Percentiles rank a stretch among this genome's conserved stretches.
Evolutionary conservation across 192 early-diverging fungal genomes (phyloP).

Genomic region (Mortierella alpina): DNA sequence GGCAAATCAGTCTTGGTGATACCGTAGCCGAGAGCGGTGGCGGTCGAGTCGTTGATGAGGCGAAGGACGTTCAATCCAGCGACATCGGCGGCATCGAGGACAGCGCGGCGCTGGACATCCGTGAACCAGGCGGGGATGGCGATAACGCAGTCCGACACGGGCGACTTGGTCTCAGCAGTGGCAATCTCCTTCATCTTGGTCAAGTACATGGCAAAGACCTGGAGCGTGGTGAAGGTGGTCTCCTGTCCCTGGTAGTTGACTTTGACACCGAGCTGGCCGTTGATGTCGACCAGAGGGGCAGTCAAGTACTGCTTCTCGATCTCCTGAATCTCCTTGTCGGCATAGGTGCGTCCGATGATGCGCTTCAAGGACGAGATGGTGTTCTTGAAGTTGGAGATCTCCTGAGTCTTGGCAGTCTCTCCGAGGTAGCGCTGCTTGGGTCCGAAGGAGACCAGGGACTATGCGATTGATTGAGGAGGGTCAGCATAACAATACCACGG

Average conservation of each 20-base stretch:
- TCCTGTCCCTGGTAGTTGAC: constrained; percentile 84
- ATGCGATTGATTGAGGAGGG: neutral
- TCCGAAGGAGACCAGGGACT: constrained; percentile 94
- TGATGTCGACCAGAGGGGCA: constrained; percentile 80
- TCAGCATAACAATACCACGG: neutral
- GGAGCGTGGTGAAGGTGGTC: constrained; percentile 84
- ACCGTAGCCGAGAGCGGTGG: constrained; percentile 95
- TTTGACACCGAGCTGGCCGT: constrained; percentile 87
- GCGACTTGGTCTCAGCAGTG: constrained; percentile 80
- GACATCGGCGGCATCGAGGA: constrained; percentile 89
- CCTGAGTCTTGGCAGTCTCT: constrained; percentile 94
- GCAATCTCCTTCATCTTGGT: constrained; percentile 93
- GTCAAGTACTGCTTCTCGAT: constrained; percentile 88
- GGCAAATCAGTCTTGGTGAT: constrained; percentile 98
- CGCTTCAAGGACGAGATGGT: constrained; percentile 93
- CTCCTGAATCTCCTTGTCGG: constrained; percentile 85
- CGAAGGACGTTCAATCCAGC: constrained; percentile 91
- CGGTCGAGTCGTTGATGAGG: constrained; percentile 93
- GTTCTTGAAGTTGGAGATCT: constrained; percentile 98
- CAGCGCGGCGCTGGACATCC: constrained; percentile 89
- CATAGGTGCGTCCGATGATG: constrained; percentile 85
- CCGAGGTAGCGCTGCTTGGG: constrained; percentile 95
- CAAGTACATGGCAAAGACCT: constrained; percentile 95
- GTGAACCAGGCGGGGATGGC: constrained; percentile 96
- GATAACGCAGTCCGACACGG: constrained; percentile 93